These are phyloP conservation scores for Globisporangium abappressorium DNA, from an alignment of 352 stramenopile species.

Conservation along the genomic window DNA sequence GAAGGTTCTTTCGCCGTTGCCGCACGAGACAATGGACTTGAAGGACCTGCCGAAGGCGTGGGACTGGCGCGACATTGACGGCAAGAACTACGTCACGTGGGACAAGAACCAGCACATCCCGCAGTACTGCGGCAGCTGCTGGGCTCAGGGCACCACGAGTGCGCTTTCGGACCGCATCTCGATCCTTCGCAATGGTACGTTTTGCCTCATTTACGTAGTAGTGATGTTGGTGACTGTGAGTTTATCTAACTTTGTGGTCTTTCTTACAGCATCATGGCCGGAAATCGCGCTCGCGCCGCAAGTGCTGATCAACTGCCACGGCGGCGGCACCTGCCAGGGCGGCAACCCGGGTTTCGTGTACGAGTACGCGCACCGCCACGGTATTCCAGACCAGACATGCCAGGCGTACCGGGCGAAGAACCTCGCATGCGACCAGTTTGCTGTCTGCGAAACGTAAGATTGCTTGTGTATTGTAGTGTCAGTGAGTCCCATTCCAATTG, in stretches of 20 bases:
- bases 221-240: not conserved
- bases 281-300: constrained; percentile 79
- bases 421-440: constrained; percentile 67
- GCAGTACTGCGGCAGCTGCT: constrained; percentile 91
- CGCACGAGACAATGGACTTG: constrained; percentile 74
- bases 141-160: constrained; percentile 88
- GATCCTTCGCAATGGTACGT: constrained; percentile 81
- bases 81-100: constrained; percentile 95
- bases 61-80: constrained; percentile 94
- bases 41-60: constrained; percentile 90
- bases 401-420: constrained; percentile 90
- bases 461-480: not conserved
- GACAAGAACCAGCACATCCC: constrained; percentile 99
- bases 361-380: constrained; percentile 84
- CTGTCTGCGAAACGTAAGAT: constrained; percentile 79
- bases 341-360: constrained; percentile 83
- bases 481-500: not conserved
- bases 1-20: constrained; percentile 62
- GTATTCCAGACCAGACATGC: constrained; percentile 92
- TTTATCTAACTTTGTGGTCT: not conserved
- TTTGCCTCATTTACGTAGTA: not conserved
- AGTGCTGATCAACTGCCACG: constrained; percentile 85
- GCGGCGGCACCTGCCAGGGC: constrained; percentile 72
- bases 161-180: constrained; percentile 90
- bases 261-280: constrained; percentile 56